Percentiles rank a stretch among this genome's conserved stretches.
Conservation (phyloP, 108 stramenopile genomes). For the Chaetoceros tenuissimus region DNA sequence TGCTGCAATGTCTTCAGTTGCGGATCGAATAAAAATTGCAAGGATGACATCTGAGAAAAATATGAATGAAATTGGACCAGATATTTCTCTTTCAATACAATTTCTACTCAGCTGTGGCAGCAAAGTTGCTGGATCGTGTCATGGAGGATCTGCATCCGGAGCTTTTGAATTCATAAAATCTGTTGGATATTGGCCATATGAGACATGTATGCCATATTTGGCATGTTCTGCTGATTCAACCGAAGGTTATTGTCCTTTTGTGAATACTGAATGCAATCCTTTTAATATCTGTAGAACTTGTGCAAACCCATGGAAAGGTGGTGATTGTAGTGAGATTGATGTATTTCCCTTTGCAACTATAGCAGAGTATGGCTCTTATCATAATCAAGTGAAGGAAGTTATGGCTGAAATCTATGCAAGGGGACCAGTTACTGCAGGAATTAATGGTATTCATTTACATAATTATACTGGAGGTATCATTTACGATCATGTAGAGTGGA, state of each 20-base stretch:
- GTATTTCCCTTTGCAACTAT: slow-evolving; percentile 76
- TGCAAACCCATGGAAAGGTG: slow-evolving; percentile 28
- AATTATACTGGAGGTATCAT: slow-evolving; percentile 67
- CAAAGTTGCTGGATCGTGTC: slow-evolving; percentile 50
- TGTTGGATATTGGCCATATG: slow-evolving; percentile 10
- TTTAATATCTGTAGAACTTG: slow-evolving; percentile 76
- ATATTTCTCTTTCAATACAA: slow-evolving; percentile 45
- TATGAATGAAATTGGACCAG: slow-evolving; percentile 28
- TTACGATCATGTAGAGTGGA: slow-evolving; percentile 17
- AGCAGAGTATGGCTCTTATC: slow-evolving; percentile 82
- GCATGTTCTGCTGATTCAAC: slow-evolving; percentile 75
- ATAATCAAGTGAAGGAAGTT: slow-evolving; percentile 36
- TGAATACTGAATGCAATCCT: slow-evolving; percentile 59
- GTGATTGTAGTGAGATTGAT: slow-evolving; percentile 29
- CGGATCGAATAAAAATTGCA: slow-evolving; percentile 92
- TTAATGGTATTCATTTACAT: slow-evolving; percentile 69
- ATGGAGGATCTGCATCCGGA: slow-evolving; percentile 29
- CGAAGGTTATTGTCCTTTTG: slow-evolving; percentile 64
- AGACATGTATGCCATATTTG: slow-evolving; percentile 70
- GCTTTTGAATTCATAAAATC: slow-evolving; percentile 16
- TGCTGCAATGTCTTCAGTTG: slow-evolving; percentile 65
- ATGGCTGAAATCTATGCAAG: slow-evolving; percentile 89
- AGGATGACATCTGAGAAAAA: slow-evolving; percentile 14
- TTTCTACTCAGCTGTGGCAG: slow-evolving; percentile 80
- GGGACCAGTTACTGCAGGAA: slow-evolving; percentile 87